Conservation (phyloP, 805 yeast genomes). For the Wickerhamiella domercqiae region DNA sequence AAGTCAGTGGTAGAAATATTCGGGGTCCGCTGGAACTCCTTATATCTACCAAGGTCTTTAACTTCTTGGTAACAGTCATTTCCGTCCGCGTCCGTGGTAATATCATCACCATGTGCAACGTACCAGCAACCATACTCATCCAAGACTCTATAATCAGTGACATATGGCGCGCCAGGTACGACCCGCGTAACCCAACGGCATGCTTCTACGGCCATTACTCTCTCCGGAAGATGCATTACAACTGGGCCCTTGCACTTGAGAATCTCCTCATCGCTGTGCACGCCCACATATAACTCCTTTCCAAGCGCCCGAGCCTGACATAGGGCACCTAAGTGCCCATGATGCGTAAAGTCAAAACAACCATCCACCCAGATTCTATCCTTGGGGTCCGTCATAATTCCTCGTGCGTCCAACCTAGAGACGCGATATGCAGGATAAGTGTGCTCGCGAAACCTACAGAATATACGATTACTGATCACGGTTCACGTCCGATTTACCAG, state of each 20-base stretch:
- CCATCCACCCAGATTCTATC: slow-evolving; percentile 86
- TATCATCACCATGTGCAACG: slow-evolving; percentile 98
- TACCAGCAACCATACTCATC: slow-evolving; percentile 59
- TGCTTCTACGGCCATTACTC: slow-evolving; percentile 72
- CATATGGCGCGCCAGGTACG: slow-evolving; percentile 77
- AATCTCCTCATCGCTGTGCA: slow-evolving; percentile 85
- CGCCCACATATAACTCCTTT: slow-evolving; percentile 62
- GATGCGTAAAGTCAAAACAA: slow-evolving; percentile 95
- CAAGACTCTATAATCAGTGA: slow-evolving; percentile 72
- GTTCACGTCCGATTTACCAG: no score
- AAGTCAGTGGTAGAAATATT: slow-evolving; percentile 91
- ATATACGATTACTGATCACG: no score
- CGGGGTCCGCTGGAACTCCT: slow-evolving; percentile 86
- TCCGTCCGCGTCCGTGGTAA: slow-evolving; percentile 91
- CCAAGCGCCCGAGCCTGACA: slow-evolving; percentile 82
- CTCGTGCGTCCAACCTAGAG: no score
- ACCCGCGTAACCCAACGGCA: slow-evolving; percentile 76
- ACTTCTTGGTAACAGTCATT: slow-evolving; percentile 79
- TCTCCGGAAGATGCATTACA: slow-evolving; percentile 72
- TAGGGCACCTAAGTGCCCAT: slow-evolving; percentile 94
- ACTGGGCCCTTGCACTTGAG: slow-evolving; percentile 77
- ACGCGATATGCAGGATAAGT: no score
- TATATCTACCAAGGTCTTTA: slow-evolving; percentile 71
- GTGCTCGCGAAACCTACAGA: no score
- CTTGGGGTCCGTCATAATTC: slow-evolving; percentile 1